A percentile compares a stretch with the other conserved stretches of the same genome.
Conservation (phyloP, 495 filamentous ascomycete genomes). For the Penicillium canescens region DNA sequence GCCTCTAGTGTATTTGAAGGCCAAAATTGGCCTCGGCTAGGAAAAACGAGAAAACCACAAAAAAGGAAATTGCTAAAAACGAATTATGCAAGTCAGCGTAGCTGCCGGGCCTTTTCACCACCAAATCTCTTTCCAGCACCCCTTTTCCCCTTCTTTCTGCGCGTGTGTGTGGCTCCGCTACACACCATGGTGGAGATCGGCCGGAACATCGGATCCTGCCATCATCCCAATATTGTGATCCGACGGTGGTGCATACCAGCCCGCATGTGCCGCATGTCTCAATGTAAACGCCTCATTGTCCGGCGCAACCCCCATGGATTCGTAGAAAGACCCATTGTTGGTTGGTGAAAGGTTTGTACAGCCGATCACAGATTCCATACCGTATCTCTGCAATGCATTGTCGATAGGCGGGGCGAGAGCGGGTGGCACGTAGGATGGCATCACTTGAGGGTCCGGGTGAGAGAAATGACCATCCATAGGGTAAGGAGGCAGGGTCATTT, state of each 20-base stretch:
- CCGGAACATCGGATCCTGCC: conserved; percentile 15
- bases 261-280: conserved; percentile 11
- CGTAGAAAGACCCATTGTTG: conserved; percentile 23
- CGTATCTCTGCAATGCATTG: conserved; percentile 19
- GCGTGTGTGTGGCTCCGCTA: conserved; percentile 3
- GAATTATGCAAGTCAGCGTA: conserved; percentile 12
- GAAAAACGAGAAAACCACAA: background rate
- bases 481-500: background rate
- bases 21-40: background rate
- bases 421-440: conserved; percentile 8
- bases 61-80: conserved; percentile 1
- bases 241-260: conserved; percentile 14
- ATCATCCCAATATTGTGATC: conserved; percentile 17
- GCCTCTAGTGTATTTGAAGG: conserved; percentile 14
- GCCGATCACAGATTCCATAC: conserved; percentile 26
- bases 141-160: conserved; percentile 1
- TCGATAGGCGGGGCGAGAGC: background rate
- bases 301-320: conserved; percentile 8
- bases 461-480: too few relatives aligned
- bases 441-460: background rate
- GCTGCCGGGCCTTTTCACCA: background rate
- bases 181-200: conserved; percentile 23
- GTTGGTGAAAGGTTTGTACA: conserved; percentile 26
- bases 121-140: background rate
- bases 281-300: conserved; percentile 22